phyloP scores from a whole-genome alignment of 2,329 filamentous ascomycete species.

The Bipolaris gigantea region DNA sequence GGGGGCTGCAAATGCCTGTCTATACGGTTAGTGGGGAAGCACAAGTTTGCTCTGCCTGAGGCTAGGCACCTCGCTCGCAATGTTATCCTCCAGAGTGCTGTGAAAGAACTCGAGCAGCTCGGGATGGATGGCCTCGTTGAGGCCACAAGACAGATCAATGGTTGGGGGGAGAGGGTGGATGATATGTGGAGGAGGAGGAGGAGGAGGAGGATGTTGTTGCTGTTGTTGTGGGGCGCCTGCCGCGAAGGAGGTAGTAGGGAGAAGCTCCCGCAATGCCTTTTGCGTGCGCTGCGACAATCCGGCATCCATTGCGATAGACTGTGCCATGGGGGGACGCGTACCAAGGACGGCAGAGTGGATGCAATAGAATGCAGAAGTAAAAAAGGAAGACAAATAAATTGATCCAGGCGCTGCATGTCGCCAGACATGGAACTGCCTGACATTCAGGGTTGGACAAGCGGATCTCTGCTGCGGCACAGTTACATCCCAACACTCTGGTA shows the following conservation, averaged over 20 bases:
- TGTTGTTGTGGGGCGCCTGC: slow-evolving; percentile 13
- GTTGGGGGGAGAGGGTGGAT: slow-evolving; percentile 10
- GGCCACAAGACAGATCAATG: slow-evolving; percentile 31
- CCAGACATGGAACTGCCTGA: background rate
- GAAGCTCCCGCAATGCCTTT: slow-evolving; percentile 20
- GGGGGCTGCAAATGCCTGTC: slow-evolving; percentile 28
- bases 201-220: too few relatives aligned
- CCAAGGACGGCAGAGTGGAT: slow-evolving; percentile 1
- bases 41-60: background rate
- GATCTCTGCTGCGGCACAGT: slow-evolving; percentile 14
- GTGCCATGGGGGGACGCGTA: slow-evolving; percentile 2
- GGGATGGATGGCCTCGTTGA: slow-evolving; percentile 32
- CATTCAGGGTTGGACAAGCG: slow-evolving; percentile 7
- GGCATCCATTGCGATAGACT: slow-evolving; percentile 24
- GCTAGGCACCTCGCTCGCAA: slow-evolving; percentile 22
- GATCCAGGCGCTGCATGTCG: background rate
- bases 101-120: slow-evolving; percentile 36
- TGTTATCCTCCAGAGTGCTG: slow-evolving; percentile 27
- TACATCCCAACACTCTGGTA: slow-evolving; percentile 12
- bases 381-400: background rate
- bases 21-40: background rate
- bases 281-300: slow-evolving; percentile 32
- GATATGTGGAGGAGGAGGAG: too few relatives aligned
- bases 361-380: background rate
- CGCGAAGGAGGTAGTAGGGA: slow-evolving; percentile 10